Base-by-base conservation (phyloP, 805 yeast species). In the Metschnikowia lunata region DNA sequence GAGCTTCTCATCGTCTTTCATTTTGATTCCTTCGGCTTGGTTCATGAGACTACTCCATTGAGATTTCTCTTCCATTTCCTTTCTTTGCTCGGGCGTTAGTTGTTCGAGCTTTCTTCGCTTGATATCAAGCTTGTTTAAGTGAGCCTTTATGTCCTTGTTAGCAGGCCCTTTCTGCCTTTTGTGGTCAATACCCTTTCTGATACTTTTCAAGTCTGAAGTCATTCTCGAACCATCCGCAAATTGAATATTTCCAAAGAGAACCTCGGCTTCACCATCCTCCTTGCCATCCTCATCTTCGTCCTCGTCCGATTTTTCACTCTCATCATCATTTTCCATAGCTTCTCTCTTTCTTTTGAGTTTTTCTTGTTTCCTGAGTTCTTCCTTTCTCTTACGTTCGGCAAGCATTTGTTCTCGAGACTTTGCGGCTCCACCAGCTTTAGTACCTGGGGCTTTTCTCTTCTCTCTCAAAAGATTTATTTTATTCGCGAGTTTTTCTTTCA, bases 401-500 rank as follows among this genome's bases (percentile, higher is more conserved):
- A 87, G 66, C 40, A 86, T 81, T 34, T 84, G 90, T 53, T 88
- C 95, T 64, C 97, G 75, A 9, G 91, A 86, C 47, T 82, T 76
- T 12, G 90, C 89, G 0, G 96, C 93, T 23, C 97, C 96, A 5
- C 75, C 71, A 5, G 74, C 80, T 37, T 80, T 83, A 1, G 90
- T 70, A 1, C 98, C 98, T 1, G 95, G 93, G 1, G 98, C 99
- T 57, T 85, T 90, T 61, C 99, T 81, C 64, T 79, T 85, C 43
- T 83, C 89, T 53, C 82, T 80, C 67, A 93, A 58, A 8, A 66
- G 67, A 45, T 71, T 76, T 51, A 93, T 90, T 62, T 82, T 87
- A 13, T 76, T 77, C 27, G 91, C 83, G 36, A 93, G 75, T 61
- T 85, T 85, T n/a, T 82, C 84, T 58, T 90, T 80, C 47, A 93